Evolutionary conservation across 2,329 filamentous ascomycete species (phyloP).

Genomic region (Juglanconis sp.): DNA sequence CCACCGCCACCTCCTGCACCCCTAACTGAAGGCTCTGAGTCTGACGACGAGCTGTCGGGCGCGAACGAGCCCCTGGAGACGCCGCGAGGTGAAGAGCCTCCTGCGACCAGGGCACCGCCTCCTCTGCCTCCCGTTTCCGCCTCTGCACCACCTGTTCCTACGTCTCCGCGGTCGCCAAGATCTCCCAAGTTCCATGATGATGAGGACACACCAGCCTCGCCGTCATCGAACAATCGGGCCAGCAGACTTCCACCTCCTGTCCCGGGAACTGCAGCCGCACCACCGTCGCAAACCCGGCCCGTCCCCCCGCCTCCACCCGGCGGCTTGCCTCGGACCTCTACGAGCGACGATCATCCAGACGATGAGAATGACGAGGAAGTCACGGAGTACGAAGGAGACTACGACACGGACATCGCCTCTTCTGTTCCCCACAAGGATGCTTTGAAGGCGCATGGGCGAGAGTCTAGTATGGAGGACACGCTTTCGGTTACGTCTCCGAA

Average conservation of each 20-base stretch:
- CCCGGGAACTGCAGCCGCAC: constrained; percentile 49
- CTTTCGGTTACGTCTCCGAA: constrained; percentile 57
- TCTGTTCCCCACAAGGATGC: constrained; percentile 92
- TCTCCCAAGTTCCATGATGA: constrained; percentile 34
- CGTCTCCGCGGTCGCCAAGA: constrained; percentile 33
- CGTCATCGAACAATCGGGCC: constrained; percentile 46
- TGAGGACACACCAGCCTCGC: constrained; percentile 37
- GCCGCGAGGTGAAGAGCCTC: constrained; percentile 35
- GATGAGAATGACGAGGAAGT: constrained; percentile 74
- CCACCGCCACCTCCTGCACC: constrained; percentile 50
- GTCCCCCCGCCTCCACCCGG: constrained; percentile 66
- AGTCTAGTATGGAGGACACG: constrained; percentile 72
- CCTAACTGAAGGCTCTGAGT: constrained; percentile 75
- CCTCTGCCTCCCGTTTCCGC: constrained; percentile 44
- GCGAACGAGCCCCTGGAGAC: constrained; percentile 42
- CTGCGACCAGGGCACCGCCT: constrained; percentile 37
- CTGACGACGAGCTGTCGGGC: constrained; percentile 79
- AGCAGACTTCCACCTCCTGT: constrained; percentile 61
- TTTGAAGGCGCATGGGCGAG: constrained; percentile 74
- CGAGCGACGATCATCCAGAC: constrained; percentile 54
- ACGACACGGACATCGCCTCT: constrained; percentile 96
- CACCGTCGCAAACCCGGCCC: constrained; percentile 54
- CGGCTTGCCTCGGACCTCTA: constrained; percentile 55
- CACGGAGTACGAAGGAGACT: constrained; percentile 95
- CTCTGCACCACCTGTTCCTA: constrained; percentile 37